Evolutionary conservation across 257 asterid genomes (phyloP).

Genomic region (Fraxinus anomala): DNA sequence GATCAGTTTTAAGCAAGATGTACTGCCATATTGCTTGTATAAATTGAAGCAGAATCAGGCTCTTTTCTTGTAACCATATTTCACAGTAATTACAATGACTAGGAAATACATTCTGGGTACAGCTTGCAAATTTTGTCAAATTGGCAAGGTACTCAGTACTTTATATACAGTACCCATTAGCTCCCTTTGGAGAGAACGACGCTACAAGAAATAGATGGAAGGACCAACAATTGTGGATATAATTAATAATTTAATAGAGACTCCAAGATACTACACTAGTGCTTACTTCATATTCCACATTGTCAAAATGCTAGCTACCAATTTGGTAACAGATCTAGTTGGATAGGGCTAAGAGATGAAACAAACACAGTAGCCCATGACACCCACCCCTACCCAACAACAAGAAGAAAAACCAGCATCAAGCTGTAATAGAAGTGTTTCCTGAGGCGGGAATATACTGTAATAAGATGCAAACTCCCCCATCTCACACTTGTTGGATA

Average conservation of each 20-base stretch:
- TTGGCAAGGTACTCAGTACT: constrained; percentile 6
- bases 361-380: background rate
- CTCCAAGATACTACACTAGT: constrained; percentile 1
- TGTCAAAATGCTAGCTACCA: constrained; percentile 3
- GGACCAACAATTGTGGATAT: background rate
- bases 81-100: constrained; percentile 13
- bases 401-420: too few relatives aligned
- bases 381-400: background rate
- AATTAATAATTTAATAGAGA: background rate
- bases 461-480: background rate
- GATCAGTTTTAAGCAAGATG: constrained; percentile 25
- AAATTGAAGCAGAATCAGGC: constrained; percentile 17
- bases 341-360: background rate
- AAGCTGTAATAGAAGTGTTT: background rate
- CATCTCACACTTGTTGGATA: background rate
- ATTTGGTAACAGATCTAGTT: background rate
- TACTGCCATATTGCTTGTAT: background rate
- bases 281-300: background rate
- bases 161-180: constrained; percentile 4
- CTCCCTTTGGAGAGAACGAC: background rate
- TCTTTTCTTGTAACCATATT: constrained; percentile 11
- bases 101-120: constrained; percentile 11
- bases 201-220: constrained; percentile 6
- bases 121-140: constrained; percentile 12
- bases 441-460: background rate